Evolutionary conservation across 2,329 filamentous ascomycete genomes (phyloP), one percentile per base, ranked within the genome.

Genomic region (Aspergillus texensis): DNA sequence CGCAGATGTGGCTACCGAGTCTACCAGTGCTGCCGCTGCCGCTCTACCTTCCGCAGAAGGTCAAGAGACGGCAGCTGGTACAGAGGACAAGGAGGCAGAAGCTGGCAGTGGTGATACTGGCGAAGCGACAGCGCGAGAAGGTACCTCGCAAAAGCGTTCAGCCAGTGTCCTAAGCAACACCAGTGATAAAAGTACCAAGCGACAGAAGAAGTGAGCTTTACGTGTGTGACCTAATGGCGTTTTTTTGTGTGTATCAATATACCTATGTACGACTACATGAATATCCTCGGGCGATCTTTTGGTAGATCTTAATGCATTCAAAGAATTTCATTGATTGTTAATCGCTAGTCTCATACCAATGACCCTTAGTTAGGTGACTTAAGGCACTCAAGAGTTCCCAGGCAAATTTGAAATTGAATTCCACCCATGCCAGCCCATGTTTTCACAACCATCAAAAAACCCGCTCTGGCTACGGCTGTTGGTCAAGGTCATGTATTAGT

Each of bases 141-240:
- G 66, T 11, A 64, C 63, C 24, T 68, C 66, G 14, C 89, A 91
- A 67, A 96, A 96, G 81, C 86, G 93, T 63, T 95, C 92, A 74
- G 92, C 92, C 1, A 96, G 92, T 75, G 91, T 93, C 36, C 76
- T 96, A 59, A 94, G 91, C 75, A 81, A 83, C 19, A 80, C 81
- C 6, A 93, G 90, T 74, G 89, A 92, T 62, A 84, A 84, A 74
- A 83, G 81, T 68, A 72, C 74, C 9, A 85, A 85, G 73, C 78
- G 82, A 59, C 81, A 83, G 71, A 82, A 79, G 70, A 83, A 82
- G 61, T 78, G 71, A 63, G 60, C 60, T 50, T 28, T 55, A 24
- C 41, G 2, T 14, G 12, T 28, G 12, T 28, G 26, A 16, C 34
- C 6, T 43, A 43, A 48, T 30, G 45, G 58, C 48, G 34, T 46